Evolutionary conservation across 257 asterid genomes (phyloP).

Genomic region (Lithospermum erythrorhizon): DNA sequence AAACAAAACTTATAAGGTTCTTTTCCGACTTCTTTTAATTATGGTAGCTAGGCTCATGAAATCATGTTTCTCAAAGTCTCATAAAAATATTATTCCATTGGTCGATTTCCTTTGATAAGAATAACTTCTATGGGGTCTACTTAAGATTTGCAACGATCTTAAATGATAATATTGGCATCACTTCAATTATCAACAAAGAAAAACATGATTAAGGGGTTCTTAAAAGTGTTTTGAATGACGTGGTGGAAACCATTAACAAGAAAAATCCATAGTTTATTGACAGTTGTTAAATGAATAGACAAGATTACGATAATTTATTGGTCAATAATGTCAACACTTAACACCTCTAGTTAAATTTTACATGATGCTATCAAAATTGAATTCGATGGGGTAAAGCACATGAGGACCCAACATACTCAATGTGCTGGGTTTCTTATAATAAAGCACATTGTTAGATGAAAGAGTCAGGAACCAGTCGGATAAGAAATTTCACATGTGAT

Average conservation of each 20-base stretch:
- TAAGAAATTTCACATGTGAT: constrained; percentile 28
- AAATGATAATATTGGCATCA: constrained; percentile 48
- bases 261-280: constrained; percentile 22
- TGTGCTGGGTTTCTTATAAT: constrained; percentile 1
- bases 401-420: not conserved
- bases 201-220: constrained; percentile 41
- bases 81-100: constrained; percentile 29
- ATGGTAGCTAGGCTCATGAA: constrained; percentile 31
- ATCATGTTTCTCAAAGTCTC: constrained; percentile 29
- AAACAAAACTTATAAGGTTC: too few species aligned
- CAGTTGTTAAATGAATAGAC: constrained; percentile 36
- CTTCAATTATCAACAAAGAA: constrained; percentile 54
- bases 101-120: constrained; percentile 37
- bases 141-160: constrained; percentile 59
- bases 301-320: constrained; percentile 26
- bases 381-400: too few species aligned
- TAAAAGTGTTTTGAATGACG: constrained; percentile 25
- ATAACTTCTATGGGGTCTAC: constrained; percentile 37
- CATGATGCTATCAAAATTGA: too few species aligned
- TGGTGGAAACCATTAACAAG: constrained; percentile 57
- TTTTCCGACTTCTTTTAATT: too few species aligned
- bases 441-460: constrained; percentile 3
- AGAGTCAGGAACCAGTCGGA: constrained; percentile 2
- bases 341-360: too few species aligned
- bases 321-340: not conserved